A percentile compares a stretch with the other conserved stretches of the same genome.
These are phyloP conservation scores for Schrenkiella parvula DNA, from an alignment of 345 rosid genomes.

Conservation along the genomic window DNA sequence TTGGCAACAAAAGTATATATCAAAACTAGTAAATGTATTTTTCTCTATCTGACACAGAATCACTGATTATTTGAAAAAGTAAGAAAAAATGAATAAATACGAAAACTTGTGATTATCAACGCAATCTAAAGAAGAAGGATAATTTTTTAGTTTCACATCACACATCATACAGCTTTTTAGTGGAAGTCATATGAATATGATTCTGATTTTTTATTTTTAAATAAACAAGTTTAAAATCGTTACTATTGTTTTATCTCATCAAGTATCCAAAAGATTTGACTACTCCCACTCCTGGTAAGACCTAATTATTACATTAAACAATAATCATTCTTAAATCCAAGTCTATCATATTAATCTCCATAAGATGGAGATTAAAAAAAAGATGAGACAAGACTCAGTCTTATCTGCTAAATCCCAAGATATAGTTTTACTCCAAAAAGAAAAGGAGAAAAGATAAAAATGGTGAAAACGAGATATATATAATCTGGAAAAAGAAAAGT, in stretches of 20 bases:
- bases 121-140: background rate
- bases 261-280: slow-evolving; percentile 31
- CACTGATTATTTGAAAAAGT: background rate
- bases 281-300: slow-evolving; percentile 22
- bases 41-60: background rate
- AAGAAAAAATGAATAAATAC: background rate
- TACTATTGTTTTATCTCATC: slow-evolving; percentile 19
- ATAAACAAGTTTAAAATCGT: background rate
- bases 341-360: slow-evolving; percentile 18
- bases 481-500: background rate
- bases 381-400: background rate
- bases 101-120: background rate
- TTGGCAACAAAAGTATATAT: background rate
- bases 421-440: background rate
- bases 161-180: slow-evolving; percentile 22
- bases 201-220: background rate
- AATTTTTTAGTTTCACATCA: slow-evolving; percentile 19
- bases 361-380: background rate
- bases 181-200: slow-evolving; percentile 31
- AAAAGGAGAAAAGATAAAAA: background rate
- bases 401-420: slow-evolving; percentile 1
- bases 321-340: slow-evolving; percentile 29
- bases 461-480: slow-evolving; percentile 1
- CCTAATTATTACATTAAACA: slow-evolving; percentile 15
- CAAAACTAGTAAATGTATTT: slow-evolving; percentile 3